Evolutionary conservation across 176 grass and related monocot species (phyloP), one percentile per base, ranked within the genome.

Genomic region (Bromus sterilis): DNA sequence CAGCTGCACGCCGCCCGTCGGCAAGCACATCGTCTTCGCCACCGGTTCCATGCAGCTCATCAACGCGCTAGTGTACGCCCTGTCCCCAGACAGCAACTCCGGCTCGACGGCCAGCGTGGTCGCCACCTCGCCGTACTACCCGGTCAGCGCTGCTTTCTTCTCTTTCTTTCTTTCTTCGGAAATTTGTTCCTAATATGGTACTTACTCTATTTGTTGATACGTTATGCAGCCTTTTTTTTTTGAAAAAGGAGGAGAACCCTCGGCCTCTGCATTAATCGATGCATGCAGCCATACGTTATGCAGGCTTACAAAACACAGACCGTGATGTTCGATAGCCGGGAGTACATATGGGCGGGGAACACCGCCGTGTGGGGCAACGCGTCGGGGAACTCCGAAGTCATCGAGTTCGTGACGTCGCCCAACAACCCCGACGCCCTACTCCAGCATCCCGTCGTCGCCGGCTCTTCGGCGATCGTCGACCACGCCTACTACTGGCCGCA

Each of bases 401-500:
- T 97, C 49, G 94, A 97, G 74, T 97, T 93, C 33, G 89, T 97
- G 59, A 87, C 91, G 41, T 93, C 91, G 30, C 94, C 94, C 0
- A 93, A 93, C 70, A 97, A 97, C 78, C 94, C 94, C 2, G 94
- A 93, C 64, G 13, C 89, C 30, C 3, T 31, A 32, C 76, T 93
- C 39, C 16, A 36, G 14, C 2, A 84, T 44, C 67, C 89, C 14
- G 89, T 83, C 75, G 78, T 97, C 49, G 49, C 24, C 58, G 75
- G 65, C 58, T 70, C 88, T 13, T 39, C 75, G 33, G 86, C 75
- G 16, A 86, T 97, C 74, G 7, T 86, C 78, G 94, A 97, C 86
- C 89, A 79, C 87, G 94, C 91, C 0, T 97, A 97, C 78, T 97
- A 83, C 67, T 97, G 91, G 89, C 94, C 94, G 32, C 91, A 93